Base-by-base conservation (phyloP, 164 flowering plant species). In the Platanus orientalis region DNA sequence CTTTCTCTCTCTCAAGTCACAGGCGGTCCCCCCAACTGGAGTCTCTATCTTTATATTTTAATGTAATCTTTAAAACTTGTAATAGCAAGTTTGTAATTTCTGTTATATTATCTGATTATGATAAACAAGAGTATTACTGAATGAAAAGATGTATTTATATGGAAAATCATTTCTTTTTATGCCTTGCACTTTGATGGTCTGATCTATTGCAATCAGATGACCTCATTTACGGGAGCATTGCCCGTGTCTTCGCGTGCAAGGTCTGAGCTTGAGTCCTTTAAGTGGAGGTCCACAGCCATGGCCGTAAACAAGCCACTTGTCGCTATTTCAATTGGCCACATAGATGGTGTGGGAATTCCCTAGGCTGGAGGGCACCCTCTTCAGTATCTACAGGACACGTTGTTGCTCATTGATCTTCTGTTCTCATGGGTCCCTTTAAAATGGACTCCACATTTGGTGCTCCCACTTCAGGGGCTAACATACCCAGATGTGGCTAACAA, bases 331-430 rank as follows among this genome's bases (percentile, higher is more conserved):
- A 66, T 66, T n/a, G 74, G 71, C 54, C 14, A 19, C n/a, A 1
- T 25, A 27, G 56, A 68, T 30, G 23, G 34, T 16, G 20, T 6
- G n/a, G 19, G 21, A 47, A n/a, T 23, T 63, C 40, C 60, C 61
- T 44, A 14, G 57, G 76, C 68, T 70, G 69, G 73, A 68, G 66
- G 58, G 65, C 73, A 76, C 75, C 60, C 60, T 64, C 42, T 47
- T 42, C 68, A 62, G 68, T 48, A 53, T 39, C 42, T n/a, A 52
- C n/a, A 50, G 44, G 23, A 27, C 24, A 25, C 12, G n/a, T 10
- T 16, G 16, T 9, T 14, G 47, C 1, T n/a, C 16, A 9, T 12
- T n/a, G 6, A 16, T 28, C 28, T 53, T 56, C n/a, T n/a, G n/a
- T n/a, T n/a, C n/a, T n/a, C n/a, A 13, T 13, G 24, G 65, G 61